These are phyloP conservation scores for Suhomyces emberorum DNA, from an alignment of 805 yeast species.

Conservation along the genomic window DNA sequence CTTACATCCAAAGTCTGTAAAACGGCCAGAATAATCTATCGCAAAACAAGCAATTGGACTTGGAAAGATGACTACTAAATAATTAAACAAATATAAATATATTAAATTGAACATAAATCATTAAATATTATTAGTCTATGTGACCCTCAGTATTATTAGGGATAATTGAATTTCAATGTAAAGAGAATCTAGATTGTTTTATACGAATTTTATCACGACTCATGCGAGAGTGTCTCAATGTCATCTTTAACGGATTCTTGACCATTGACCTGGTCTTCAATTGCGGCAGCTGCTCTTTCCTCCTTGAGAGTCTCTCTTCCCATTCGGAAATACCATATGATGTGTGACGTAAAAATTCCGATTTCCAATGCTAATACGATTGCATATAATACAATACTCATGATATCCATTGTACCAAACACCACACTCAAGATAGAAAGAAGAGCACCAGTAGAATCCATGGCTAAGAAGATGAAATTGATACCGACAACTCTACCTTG, in stretches of 20 bases:
- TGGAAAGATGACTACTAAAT: too few species aligned
- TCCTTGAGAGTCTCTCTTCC: constrained; percentile 27
- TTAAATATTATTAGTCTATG: too few species aligned
- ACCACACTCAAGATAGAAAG: constrained; percentile 61
- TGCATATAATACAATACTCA: constrained; percentile 75
- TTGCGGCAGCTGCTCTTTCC: constrained; percentile 16
- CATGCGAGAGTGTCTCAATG: too few species aligned
- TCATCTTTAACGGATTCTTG: constrained; percentile 1
- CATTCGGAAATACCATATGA: constrained; percentile 56
- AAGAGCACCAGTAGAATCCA: constrained; percentile 80
- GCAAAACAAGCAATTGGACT: too few species aligned
- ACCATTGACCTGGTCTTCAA: background rate
- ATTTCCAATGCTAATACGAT: constrained; percentile 71
- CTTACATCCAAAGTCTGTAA: too few species aligned
- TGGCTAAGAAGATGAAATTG: constrained; percentile 69
- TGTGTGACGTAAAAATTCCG: constrained; percentile 72
- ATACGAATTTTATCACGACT: too few species aligned
- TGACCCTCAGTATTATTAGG: too few species aligned
- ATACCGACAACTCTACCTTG: constrained; percentile 86
- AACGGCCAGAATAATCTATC: too few species aligned
- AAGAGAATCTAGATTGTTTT: too few species aligned
- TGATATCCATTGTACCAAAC: constrained; percentile 62
- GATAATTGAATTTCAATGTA: too few species aligned
- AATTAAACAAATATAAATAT: too few species aligned
- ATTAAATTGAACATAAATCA: too few species aligned